Conservation (phyloP, 805 yeast genomes). For the Teunomyces lycoperdinae region DNA sequence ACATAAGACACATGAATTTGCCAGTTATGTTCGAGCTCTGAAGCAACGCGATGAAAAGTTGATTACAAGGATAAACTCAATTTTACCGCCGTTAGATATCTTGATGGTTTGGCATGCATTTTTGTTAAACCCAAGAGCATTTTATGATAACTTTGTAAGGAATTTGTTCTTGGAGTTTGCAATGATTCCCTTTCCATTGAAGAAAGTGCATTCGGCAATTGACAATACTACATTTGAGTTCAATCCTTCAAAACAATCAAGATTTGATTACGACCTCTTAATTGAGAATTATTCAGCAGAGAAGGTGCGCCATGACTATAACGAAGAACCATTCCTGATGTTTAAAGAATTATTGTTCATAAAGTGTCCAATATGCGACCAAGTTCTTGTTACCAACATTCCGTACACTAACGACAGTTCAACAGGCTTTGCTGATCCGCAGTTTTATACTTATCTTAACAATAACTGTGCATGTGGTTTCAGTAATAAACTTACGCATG, state of each 20-base stretch:
- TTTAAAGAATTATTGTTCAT: constrained; percentile 7
- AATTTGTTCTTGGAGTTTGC: constrained; percentile 15
- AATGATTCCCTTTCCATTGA: constrained; percentile 18
- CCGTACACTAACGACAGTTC: constrained; percentile 9
- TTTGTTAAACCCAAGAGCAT: constrained; percentile 16
- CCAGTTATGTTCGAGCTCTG: not conserved
- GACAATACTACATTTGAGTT: constrained; percentile 12
- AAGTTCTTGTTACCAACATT: constrained; percentile 7
- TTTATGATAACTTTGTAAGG: constrained; percentile 14
- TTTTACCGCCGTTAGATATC: constrained; percentile 22
- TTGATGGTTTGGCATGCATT: constrained; percentile 24
- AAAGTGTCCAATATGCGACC: constrained; percentile 14
- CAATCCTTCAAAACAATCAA: not conserved
- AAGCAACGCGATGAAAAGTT: not conserved
- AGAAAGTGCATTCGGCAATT: constrained; percentile 7
- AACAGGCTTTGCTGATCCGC: constrained; percentile 14
- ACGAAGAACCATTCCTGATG: constrained; percentile 3
- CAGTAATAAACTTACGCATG: constrained; percentile 13
- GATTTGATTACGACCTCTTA: not conserved
- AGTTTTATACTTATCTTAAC: constrained; percentile 5
- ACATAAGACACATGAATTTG: not conserved
- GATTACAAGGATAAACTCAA: not conserved
- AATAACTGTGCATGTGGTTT: constrained; percentile 14
- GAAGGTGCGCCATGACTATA: not conserved
- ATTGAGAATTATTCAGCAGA: not conserved